Evolutionary conservation across 2,329 filamentous ascomycete genomes (phyloP).

Genomic region (Fusarium sp.): DNA sequence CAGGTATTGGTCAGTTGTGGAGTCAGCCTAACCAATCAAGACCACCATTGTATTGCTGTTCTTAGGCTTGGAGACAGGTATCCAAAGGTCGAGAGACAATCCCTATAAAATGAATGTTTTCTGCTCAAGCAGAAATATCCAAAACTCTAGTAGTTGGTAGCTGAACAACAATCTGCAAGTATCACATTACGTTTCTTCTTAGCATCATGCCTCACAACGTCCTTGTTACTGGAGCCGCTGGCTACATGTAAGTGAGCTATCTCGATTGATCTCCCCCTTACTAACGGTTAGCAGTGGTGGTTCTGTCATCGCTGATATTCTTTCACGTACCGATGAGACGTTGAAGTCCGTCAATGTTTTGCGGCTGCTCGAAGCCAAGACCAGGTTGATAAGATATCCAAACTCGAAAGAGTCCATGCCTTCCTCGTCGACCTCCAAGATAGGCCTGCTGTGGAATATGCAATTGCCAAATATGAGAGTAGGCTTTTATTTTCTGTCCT

Average conservation of each 20-base stretch:
- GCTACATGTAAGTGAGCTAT: constrained; percentile 43
- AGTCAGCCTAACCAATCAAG: not conserved
- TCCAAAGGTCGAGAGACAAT: not conserved
- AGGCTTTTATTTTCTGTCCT: not conserved
- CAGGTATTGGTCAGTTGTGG: not conserved
- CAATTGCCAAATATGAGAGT: constrained; percentile 41
- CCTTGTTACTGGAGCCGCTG: constrained; percentile 49
- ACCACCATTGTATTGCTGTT: too few species aligned
- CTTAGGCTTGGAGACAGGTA: not conserved
- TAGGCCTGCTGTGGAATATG: constrained; percentile 35
- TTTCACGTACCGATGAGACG: constrained; percentile 29
- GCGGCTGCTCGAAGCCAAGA: constrained; percentile 48
- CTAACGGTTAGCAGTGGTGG: constrained; percentile 44
- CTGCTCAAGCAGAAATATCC: not conserved
- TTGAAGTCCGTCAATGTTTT: constrained; percentile 39
- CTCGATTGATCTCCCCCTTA: not conserved
- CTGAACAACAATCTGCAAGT: not conserved
- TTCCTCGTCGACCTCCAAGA: constrained; percentile 47
- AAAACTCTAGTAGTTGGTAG: not conserved
- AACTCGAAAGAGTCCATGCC: constrained; percentile 42
- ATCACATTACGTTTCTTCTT: not conserved
- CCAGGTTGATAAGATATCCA: constrained; percentile 45
- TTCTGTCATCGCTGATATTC: constrained; percentile 48
- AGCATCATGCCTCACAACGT: constrained; percentile 40
- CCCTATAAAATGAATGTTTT: not conserved